Percentiles rank a stretch among this genome's conserved stretches.
Conservation (phyloP, 768 basidiomycete genomes). For the Antrodiella citrinella region DNA sequence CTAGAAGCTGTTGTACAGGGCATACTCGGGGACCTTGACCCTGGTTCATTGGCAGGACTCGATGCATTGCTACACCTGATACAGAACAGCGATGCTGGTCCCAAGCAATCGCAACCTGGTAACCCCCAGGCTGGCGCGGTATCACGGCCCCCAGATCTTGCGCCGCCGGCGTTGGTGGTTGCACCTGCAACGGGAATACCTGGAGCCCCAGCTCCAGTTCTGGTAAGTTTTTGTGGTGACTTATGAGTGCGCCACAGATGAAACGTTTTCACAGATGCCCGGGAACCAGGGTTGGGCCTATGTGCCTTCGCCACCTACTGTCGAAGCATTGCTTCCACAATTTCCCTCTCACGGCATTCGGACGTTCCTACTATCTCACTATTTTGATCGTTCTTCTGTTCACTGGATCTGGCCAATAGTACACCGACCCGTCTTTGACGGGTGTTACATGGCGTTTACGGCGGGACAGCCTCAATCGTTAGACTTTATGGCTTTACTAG, state of each 20-base stretch:
- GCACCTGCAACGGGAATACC: too few relatives aligned
- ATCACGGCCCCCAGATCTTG: not conserved
- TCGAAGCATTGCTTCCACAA: constrained; percentile 3
- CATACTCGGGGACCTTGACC: constrained; percentile 6
- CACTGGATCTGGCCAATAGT: constrained; percentile 16
- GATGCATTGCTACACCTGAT: constrained; percentile 15
- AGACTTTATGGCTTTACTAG: constrained; percentile 16
- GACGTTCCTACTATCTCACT: constrained; percentile 12
- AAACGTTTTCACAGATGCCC: not conserved
- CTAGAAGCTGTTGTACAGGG: constrained; percentile 4
- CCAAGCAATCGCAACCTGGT: too few relatives aligned
- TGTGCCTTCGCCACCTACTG: not conserved
- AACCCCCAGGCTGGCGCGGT: not conserved
- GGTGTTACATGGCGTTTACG: constrained; percentile 12
- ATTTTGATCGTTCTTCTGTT: constrained; percentile 15
- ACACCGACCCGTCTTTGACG: constrained; percentile 16
- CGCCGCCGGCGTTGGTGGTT: too few relatives aligned
- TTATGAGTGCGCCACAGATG: too few relatives aligned
- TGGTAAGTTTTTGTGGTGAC: too few relatives aligned
- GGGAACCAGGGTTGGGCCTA: not conserved
- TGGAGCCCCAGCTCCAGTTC: too few relatives aligned
- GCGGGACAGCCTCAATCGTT: constrained; percentile 11
- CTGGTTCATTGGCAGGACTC: constrained; percentile 9
- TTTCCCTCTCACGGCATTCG: constrained; percentile 17
- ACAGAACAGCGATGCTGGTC: constrained; percentile 5